A percentile compares a stretch with the other conserved stretches of the same genome.
Conservation (phyloP, 2,329 filamentous ascomycete species). For the Colletotrichum sp. region DNA sequence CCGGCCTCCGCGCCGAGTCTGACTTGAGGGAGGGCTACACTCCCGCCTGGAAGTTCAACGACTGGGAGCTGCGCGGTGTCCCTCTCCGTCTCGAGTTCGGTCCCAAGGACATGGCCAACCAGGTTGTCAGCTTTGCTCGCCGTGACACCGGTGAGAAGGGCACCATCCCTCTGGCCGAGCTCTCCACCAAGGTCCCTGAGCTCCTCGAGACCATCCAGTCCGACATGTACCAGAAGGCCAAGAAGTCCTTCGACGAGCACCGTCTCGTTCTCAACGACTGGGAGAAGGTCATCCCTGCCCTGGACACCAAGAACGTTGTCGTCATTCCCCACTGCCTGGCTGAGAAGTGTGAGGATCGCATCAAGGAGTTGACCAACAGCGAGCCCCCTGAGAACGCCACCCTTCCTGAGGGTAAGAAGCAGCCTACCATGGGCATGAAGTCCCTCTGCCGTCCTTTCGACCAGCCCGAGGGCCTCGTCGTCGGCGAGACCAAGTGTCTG, state of each 20-base stretch:
- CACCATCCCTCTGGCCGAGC: constrained; percentile 75
- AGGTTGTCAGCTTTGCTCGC: constrained; percentile 83
- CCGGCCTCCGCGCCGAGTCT: constrained; percentile 77
- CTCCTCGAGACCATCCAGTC: constrained; percentile 90
- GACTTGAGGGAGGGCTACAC: constrained; percentile 92
- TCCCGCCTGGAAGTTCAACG: constrained; percentile 97
- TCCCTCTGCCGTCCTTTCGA: constrained; percentile 77
- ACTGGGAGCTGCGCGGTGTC: constrained; percentile 97
- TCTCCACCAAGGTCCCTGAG: constrained; percentile 75
- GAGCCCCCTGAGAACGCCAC: constrained; percentile 48
- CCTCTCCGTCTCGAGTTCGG: constrained; percentile 95
- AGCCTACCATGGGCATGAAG: constrained; percentile 70
- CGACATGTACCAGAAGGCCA: constrained; percentile 80
- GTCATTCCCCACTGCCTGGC: constrained; percentile 90
- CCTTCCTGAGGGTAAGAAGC: constrained; percentile 57
- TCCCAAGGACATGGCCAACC: constrained; percentile 88
- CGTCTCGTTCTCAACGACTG: constrained; percentile 83
- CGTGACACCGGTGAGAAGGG: constrained; percentile 88
- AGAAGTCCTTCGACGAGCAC: constrained; percentile 79
- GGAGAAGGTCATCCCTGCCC: constrained; percentile 87
- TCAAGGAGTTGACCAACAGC: constrained; percentile 90
- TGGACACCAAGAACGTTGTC: constrained; percentile 92
- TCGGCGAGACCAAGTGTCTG: constrained; percentile 87
- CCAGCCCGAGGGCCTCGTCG: constrained; percentile 78
- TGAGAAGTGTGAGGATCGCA: constrained; percentile 85